These are phyloP conservation scores for Lipomyces starkeyi DNA, from an alignment of 805 yeast genomes.

Conservation along the genomic window DNA sequence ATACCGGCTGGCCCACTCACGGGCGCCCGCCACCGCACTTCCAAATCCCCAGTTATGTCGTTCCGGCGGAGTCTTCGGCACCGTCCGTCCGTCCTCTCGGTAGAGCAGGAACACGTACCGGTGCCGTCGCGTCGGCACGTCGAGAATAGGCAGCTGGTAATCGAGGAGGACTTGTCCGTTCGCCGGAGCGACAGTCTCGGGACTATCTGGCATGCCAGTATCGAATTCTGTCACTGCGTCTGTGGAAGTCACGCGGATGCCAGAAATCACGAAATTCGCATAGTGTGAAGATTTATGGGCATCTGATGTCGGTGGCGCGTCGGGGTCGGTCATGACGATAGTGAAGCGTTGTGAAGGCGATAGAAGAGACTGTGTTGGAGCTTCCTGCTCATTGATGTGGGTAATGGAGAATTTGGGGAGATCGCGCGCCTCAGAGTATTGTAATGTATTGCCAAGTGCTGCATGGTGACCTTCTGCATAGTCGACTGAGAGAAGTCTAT, in stretches of 20 bases:
- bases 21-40: constrained; percentile 11
- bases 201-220: constrained; percentile 4
- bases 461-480: constrained; percentile 29
- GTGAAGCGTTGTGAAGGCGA: constrained; percentile 16
- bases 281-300: constrained; percentile 11
- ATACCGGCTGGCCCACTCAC: constrained; percentile 29
- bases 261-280: constrained; percentile 26
- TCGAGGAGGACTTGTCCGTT: constrained; percentile 12
- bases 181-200: constrained; percentile 9
- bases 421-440: constrained; percentile 1
- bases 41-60: constrained; percentile 21
- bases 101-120: constrained; percentile 22
- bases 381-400: constrained; percentile 24
- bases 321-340: constrained; percentile 27
- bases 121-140: constrained; percentile 5
- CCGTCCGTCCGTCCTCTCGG: constrained; percentile 21
- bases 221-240: constrained; percentile 11
- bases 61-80: constrained; percentile 18
- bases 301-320: constrained; percentile 1
- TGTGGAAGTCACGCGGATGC: constrained; percentile 12
- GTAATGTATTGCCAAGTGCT: constrained; percentile 31
- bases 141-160: constrained; percentile 2
- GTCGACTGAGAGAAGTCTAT: constrained; percentile 30
- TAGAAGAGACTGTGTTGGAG: constrained; percentile 1
- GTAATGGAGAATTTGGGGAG: constrained; percentile 30